Evolutionary conservation across 2,329 filamentous ascomycete genomes (phyloP).

Genomic region (Alternaria sp.): DNA sequence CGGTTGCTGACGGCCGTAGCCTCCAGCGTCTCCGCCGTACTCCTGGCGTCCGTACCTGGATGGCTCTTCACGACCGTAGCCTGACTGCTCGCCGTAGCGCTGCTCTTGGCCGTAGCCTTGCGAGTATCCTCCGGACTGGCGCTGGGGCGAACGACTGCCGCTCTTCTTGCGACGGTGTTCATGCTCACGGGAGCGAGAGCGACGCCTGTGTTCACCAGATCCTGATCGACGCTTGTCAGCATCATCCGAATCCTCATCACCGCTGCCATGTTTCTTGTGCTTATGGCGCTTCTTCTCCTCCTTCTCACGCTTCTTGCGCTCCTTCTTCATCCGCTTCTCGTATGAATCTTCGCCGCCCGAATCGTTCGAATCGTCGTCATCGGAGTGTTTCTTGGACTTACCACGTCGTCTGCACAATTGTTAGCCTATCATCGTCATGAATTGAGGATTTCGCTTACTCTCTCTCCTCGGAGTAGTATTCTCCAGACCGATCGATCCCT

Average conservation of each 20-base stretch:
- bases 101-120: constrained; percentile 32
- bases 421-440: constrained; percentile 15
- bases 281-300: constrained; percentile 26
- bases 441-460: constrained; percentile 36
- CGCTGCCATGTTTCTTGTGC: constrained; percentile 20
- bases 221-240: constrained; percentile 30
- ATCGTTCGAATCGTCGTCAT: constrained; percentile 41
- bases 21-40: constrained; percentile 3
- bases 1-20: constrained; percentile 11
- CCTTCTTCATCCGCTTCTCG: constrained; percentile 27
- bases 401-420: constrained; percentile 36
- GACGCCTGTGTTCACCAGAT: constrained; percentile 21
- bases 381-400: constrained; percentile 51
- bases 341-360: constrained; percentile 39
- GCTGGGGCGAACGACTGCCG: constrained; percentile 30
- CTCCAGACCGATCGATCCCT: constrained; percentile 45
- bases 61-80: background rate
- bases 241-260: constrained; percentile 19
- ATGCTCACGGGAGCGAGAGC: constrained; percentile 20
- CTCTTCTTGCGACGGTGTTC: constrained; percentile 27
- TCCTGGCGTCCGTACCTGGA: background rate
- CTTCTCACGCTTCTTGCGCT: constrained; percentile 30
- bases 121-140: constrained; percentile 27
- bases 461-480: constrained; percentile 52
- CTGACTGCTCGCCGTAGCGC: constrained; percentile 27